These are phyloP conservation scores for Corylus americana DNA, from an alignment of 306 rosid genomes.

Conservation along the genomic window DNA sequence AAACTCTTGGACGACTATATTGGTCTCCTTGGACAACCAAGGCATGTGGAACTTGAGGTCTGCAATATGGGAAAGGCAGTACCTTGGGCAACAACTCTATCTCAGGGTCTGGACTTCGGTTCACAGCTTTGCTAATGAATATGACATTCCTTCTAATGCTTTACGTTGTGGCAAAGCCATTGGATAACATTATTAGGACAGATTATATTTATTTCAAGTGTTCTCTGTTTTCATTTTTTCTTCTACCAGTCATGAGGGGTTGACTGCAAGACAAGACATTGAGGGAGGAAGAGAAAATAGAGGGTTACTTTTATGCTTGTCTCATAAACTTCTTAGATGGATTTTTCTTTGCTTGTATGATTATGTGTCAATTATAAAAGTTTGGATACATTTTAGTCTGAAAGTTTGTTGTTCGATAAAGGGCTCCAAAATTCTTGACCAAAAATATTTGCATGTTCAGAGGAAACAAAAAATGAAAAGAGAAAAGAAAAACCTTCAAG, in stretches of 20 bases:
- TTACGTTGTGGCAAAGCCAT: slow-evolving; percentile 85
- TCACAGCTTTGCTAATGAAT: slow-evolving; percentile 73
- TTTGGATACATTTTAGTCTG: not conserved
- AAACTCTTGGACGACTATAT: slow-evolving; percentile 78
- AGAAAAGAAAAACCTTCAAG: not conserved
- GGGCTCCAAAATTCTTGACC: not conserved
- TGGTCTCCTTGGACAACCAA: slow-evolving; percentile 91
- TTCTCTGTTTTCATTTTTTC: not conserved
- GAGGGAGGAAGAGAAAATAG: not conserved
- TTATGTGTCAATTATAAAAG: not conserved
- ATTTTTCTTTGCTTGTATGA: not conserved
- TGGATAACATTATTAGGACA: slow-evolving; percentile 38
- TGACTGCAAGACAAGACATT: slow-evolving; percentile 35
- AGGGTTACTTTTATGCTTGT: not conserved
- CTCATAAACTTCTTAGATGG: not conserved
- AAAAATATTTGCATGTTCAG: not conserved
- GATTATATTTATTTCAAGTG: slow-evolving; percentile 5
- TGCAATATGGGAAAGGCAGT: slow-evolving; percentile 91
- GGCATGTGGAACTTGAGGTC: slow-evolving; percentile 99
- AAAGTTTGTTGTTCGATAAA: not conserved
- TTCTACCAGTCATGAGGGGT: slow-evolving; percentile 53
- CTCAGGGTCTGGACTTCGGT: slow-evolving; percentile 74
- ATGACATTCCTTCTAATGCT: slow-evolving; percentile 68
- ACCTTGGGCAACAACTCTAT: slow-evolving; percentile 90
- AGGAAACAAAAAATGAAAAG: no score